Percentiles rank a stretch among this genome's conserved stretches.
Conservation (phyloP, 108 stramenopile species). For the Cyclotella baltica region DNA sequence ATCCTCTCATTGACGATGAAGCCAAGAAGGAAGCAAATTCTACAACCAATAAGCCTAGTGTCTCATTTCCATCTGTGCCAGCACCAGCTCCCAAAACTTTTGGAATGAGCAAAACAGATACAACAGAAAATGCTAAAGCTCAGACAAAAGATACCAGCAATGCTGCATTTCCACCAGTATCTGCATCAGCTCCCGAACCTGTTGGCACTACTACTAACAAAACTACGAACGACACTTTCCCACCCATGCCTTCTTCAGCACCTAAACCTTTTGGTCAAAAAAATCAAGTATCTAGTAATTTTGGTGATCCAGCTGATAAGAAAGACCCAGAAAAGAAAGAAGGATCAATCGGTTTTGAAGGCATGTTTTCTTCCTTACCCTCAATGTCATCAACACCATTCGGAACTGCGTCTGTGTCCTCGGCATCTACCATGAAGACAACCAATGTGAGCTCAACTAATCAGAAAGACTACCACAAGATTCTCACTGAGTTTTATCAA, state of each 20-base stretch:
- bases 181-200: conserved; percentile 9
- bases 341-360: conserved; percentile 8
- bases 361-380: conserved; percentile 14
- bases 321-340: not conserved
- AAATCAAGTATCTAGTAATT: not conserved
- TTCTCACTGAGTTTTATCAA: conserved; percentile 76
- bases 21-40: not conserved
- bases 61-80: conserved; percentile 23
- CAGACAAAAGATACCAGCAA: not conserved
- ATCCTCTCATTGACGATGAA: conserved; percentile 32
- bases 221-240: not conserved
- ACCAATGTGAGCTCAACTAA: conserved; percentile 4
- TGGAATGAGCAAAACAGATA: not conserved
- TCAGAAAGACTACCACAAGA: conserved; percentile 59
- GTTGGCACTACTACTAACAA: not conserved
- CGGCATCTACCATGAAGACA: not conserved
- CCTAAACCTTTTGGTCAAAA: not conserved
- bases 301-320: not conserved
- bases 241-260: not conserved
- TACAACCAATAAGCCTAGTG: not conserved
- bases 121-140: not conserved
- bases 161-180: conserved; percentile 15
- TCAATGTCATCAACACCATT: not conserved
- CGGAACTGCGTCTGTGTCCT: not conserved
- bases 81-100: not conserved